phyloP scores from a whole-genome alignment of 257 asterid genomes.

The Petrea volubilis region DNA sequence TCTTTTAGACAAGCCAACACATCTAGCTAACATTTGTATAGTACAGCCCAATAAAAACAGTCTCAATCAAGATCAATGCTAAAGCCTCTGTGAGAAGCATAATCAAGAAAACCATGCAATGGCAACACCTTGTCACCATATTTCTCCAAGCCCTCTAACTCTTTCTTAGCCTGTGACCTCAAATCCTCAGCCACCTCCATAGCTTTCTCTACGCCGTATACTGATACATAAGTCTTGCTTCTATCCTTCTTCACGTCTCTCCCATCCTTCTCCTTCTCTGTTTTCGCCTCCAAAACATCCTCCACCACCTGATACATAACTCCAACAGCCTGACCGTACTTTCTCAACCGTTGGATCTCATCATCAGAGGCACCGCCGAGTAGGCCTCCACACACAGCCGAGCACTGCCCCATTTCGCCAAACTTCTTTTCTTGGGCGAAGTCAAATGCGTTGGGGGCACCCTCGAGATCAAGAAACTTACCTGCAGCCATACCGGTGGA shows the following conservation, averaged over 20 bases:
- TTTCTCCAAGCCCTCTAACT: slow-evolving; percentile 48
- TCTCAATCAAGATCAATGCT: slow-evolving; percentile 6
- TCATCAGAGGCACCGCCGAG: slow-evolving; percentile 60
- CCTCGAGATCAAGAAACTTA: slow-evolving; percentile 56
- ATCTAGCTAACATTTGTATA: too few relatives aligned
- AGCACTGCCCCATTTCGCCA: slow-evolving; percentile 63
- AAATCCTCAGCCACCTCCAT: slow-evolving; percentile 53
- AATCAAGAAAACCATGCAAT: slow-evolving; percentile 52
- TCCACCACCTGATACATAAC: slow-evolving; percentile 38
- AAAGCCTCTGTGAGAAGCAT: slow-evolving; percentile 60
- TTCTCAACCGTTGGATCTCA: slow-evolving; percentile 42
- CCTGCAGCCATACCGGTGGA: slow-evolving; percentile 72
- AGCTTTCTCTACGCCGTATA: slow-evolving; percentile 58
- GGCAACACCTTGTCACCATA: slow-evolving; percentile 54
- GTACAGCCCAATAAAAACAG: neutral
- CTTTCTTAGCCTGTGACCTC: slow-evolving; percentile 47
- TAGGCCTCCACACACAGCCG: slow-evolving; percentile 62
- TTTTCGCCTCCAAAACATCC: slow-evolving; percentile 41
- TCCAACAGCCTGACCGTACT: slow-evolving; percentile 33
- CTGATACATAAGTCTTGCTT: slow-evolving; percentile 48
- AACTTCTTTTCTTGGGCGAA: slow-evolving; percentile 59
- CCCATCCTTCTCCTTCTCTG: slow-evolving; percentile 11
- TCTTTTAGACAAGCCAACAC: too few relatives aligned
- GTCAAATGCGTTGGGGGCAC: slow-evolving; percentile 44
- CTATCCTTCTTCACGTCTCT: slow-evolving; percentile 27